phyloP scores from a whole-genome alignment of 257 asterid genomes.

The Cinchona pubescens region DNA sequence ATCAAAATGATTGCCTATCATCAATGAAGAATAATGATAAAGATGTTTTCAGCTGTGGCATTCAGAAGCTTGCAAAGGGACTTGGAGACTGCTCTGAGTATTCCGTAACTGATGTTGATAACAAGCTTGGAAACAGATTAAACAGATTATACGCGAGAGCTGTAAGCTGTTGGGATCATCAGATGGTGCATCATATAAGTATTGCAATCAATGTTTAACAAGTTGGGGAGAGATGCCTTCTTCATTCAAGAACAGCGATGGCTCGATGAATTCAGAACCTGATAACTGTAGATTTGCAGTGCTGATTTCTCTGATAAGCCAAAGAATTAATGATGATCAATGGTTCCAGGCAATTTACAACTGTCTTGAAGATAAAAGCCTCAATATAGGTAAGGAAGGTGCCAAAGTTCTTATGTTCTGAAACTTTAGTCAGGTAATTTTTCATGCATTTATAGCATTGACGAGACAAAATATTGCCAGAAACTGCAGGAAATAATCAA shows the following conservation, averaged over 20 bases:
- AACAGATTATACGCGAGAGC: conserved; percentile 29
- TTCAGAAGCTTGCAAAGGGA: conserved; percentile 55
- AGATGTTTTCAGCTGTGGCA: conserved; percentile 41
- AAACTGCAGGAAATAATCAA: conserved; percentile 31
- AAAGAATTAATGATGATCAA: conserved; percentile 37
- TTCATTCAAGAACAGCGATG: conserved; percentile 14
- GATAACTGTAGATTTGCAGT: conserved; percentile 49
- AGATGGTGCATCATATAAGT: conserved; percentile 24
- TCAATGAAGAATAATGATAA: conserved; percentile 15
- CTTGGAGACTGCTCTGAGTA: conserved; percentile 63
- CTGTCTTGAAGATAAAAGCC: conserved; percentile 49
- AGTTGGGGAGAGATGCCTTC: conserved; percentile 39
- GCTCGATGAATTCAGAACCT: conserved; percentile 17
- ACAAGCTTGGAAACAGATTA: conserved; percentile 32
- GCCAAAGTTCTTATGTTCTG: too few relatives aligned
- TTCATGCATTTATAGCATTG: not conserved
- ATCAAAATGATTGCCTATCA: conserved; percentile 39
- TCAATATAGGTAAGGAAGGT: conserved; percentile 36
- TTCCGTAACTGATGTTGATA: conserved; percentile 35
- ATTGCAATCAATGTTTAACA: conserved; percentile 42
- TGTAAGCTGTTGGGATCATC: conserved; percentile 43
- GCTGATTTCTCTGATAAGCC: conserved; percentile 48
- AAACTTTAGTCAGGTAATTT: too few relatives aligned
- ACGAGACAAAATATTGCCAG: conserved; percentile 3
- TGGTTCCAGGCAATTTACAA: conserved; percentile 43